Conservation (phyloP, 1,284 basidiomycete genomes). For the Ceratorhiza oryzae-sativae region DNA sequence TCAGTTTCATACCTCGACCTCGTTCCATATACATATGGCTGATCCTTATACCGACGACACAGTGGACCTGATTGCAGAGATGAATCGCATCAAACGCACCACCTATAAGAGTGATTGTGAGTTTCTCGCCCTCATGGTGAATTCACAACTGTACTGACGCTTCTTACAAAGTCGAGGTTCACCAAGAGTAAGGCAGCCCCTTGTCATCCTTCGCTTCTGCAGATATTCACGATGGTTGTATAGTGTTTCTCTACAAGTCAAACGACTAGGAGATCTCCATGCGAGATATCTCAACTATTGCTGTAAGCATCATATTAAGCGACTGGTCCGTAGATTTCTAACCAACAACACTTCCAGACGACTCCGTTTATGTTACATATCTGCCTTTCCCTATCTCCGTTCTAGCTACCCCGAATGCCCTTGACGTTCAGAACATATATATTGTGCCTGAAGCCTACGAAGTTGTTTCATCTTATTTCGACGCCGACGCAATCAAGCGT, state of each 20-base stretch:
- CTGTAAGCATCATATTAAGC: slow-evolving; percentile 6
- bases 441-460: slow-evolving; percentile 66
- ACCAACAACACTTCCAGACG: slow-evolving; percentile 17
- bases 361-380: slow-evolving; percentile 52
- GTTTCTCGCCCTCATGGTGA: slow-evolving; percentile 53
- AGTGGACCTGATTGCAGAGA: slow-evolving; percentile 60
- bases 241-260: slow-evolving; percentile 56
- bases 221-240: background rate
- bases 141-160: too few species aligned
- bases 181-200: slow-evolving; percentile 27
- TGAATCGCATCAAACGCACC: slow-evolving; percentile 58
- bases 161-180: slow-evolving; percentile 42
- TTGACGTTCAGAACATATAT: slow-evolving; percentile 54
- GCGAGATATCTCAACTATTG: slow-evolving; percentile 59
- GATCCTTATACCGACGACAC: slow-evolving; percentile 61
- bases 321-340: background rate
- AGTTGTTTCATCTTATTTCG: slow-evolving; percentile 61
- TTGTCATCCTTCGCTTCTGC: background rate
- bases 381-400: slow-evolving; percentile 63
- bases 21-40: slow-evolving; percentile 63
- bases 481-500: slow-evolving; percentile 51
- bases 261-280: slow-evolving; percentile 65
- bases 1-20: slow-evolving; percentile 65
- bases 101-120: slow-evolving; percentile 61
- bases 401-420: slow-evolving; percentile 56